Evolutionary conservation across 352 stramenopile genomes (phyloP).

Genomic region (Phytophthora quininea): DNA sequence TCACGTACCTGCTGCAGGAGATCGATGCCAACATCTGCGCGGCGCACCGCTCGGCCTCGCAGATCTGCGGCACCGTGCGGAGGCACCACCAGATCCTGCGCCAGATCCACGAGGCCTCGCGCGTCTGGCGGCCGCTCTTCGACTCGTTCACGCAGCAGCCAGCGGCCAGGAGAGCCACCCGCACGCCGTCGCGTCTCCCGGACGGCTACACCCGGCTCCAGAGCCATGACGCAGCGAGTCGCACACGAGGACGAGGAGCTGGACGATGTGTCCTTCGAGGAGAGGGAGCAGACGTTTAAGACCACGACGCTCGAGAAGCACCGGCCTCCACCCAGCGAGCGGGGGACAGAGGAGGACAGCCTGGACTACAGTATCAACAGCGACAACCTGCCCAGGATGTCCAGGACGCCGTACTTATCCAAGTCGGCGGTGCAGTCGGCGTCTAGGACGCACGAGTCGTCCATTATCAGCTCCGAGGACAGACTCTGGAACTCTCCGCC

Average conservation of each 20-base stretch:
- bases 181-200: slow-evolving; percentile 46
- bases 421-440: slow-evolving; percentile 36
- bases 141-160: slow-evolving; percentile 67
- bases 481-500: slow-evolving; percentile 58
- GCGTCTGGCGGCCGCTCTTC: slow-evolving; percentile 82
- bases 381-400: slow-evolving; percentile 67
- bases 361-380: slow-evolving; percentile 67
- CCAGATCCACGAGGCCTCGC: slow-evolving; percentile 75
- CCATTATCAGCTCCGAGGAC: slow-evolving; percentile 59
- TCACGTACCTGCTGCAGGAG: slow-evolving; percentile 86
- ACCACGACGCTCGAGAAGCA: slow-evolving; percentile 68
- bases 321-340: slow-evolving; percentile 19
- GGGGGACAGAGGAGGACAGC: slow-evolving; percentile 49
- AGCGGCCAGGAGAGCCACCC: slow-evolving; percentile 42
- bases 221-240: background rate
- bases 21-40: slow-evolving; percentile 86
- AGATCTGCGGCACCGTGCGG: slow-evolving; percentile 73
- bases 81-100: slow-evolving; percentile 78
- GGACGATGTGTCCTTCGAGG: slow-evolving; percentile 48
- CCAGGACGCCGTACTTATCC: slow-evolving; percentile 68
- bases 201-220: slow-evolving; percentile 33
- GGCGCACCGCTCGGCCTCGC: slow-evolving; percentile 74
- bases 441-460: slow-evolving; percentile 42
- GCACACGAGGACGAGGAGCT: slow-evolving; percentile 32
- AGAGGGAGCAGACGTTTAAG: slow-evolving; percentile 69